Evolutionary conservation across 2,329 filamentous ascomycete species (phyloP).

Genomic region (Cytospora leucostoma): DNA sequence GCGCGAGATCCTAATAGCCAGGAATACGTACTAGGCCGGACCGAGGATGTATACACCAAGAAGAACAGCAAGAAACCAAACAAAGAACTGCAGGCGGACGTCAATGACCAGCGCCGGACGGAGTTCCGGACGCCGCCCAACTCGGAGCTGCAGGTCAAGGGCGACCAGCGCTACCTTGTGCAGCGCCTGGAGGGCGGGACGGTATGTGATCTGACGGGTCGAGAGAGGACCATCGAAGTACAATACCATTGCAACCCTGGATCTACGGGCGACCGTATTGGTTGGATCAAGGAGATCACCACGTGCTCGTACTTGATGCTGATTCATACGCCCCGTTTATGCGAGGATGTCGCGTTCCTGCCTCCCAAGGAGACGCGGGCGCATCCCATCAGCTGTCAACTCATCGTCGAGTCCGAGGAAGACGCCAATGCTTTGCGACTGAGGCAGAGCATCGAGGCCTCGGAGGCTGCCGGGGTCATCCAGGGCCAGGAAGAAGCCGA

Average conservation of each 20-base stretch:
- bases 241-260: slow-evolving; percentile 79
- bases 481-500: slow-evolving; percentile 29
- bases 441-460: slow-evolving; percentile 42
- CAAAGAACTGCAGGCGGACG: slow-evolving; percentile 39
- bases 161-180: slow-evolving; percentile 82
- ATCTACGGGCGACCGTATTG: slow-evolving; percentile 72
- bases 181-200: slow-evolving; percentile 81
- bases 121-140: slow-evolving; percentile 40
- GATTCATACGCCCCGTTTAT: slow-evolving; percentile 84
- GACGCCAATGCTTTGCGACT: slow-evolving; percentile 44
- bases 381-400: slow-evolving; percentile 74
- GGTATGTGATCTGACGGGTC: slow-evolving; percentile 80
- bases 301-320: slow-evolving; percentile 95
- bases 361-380: slow-evolving; percentile 77
- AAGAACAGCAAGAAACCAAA: slow-evolving; percentile 28
- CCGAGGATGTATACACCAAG: slow-evolving; percentile 32
- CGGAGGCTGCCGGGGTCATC: slow-evolving; percentile 36
- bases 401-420: slow-evolving; percentile 62
- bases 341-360: slow-evolving; percentile 82
- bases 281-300: slow-evolving; percentile 89
- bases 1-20: slow-evolving; percentile 74
- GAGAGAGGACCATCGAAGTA: slow-evolving; percentile 80
- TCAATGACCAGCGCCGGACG: slow-evolving; percentile 22
- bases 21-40: slow-evolving; percentile 75
- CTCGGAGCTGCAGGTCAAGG: slow-evolving; percentile 76